Base-by-base conservation (phyloP, 768 basidiomycete genomes). In the Russula earlei region DNA sequence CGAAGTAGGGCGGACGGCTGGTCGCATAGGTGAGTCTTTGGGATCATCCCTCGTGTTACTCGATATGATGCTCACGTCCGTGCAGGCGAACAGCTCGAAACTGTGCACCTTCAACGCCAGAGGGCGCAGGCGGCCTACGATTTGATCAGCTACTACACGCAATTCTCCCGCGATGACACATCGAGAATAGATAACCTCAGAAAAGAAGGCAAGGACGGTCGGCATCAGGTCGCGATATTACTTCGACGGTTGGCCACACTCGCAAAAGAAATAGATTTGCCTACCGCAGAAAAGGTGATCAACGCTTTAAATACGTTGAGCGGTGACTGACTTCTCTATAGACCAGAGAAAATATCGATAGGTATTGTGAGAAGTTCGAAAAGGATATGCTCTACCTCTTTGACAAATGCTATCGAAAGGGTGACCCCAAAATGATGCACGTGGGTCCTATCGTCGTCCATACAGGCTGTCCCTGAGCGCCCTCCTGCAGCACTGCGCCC, bases 371-470 rank as follows among this genome's bases (percentile, higher is more conserved):
- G 72, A 91, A 87, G 69, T 98, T 98, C 62, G 96, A 99, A 70
- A 98, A 95, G 72, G 95, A 98, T 67, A 95, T 97, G 83, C 80
- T 99, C 51, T 84, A 88, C 66, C 75, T 98, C 40, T 99, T 99
- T 67, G 96, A 99, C 68, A 76, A 87, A 62, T 94, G 90, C 65
- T 99, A 98, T 70, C 82, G 94, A 50, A 91, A 91, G 67, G 93
- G 94, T 31, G 96, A 99, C 67, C 96, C 96, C 0, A 95, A 95
- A 72, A 90, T 97, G 87, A 99, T 99, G 96, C 91, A 94, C 72
- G 96, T 87, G 55, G 43, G 81, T 74, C 48, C 51, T 52, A 47
- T 48, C 27, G 10, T 50, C 31, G 36, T 51, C n/a, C 31, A 34
- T 41, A 17, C 14, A 10, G 27, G n/a, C 34, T 27, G 27, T 11